Conservation (phyloP, 306 rosid species). For the Vicia villosa region DNA sequence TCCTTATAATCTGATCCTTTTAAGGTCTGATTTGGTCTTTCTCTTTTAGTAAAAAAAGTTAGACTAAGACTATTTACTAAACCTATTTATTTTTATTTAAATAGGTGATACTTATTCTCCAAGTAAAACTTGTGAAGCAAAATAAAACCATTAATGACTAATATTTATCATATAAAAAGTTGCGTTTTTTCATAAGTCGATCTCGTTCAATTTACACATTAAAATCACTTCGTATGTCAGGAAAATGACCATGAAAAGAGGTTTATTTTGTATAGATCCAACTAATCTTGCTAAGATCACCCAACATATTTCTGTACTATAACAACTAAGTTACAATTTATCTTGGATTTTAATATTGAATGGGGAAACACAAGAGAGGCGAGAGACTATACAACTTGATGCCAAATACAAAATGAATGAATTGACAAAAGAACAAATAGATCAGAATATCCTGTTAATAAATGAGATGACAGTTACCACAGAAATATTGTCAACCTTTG, state of each 20-base stretch:
- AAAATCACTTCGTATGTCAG: not conserved
- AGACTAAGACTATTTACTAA: too few relatives aligned
- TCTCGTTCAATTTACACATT: not conserved
- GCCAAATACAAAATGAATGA: conserved; percentile 11
- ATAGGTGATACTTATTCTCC: too few relatives aligned
- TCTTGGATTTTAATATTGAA: not conserved
- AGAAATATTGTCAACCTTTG: conserved; percentile 10
- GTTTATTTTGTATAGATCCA: not conserved
- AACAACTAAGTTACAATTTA: not conserved
- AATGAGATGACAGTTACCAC: conserved; percentile 13
- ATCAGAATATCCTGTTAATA: not conserved
- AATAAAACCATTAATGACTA: not conserved
- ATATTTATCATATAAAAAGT: not conserved
- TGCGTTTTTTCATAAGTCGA: not conserved
- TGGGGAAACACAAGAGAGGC: not conserved
- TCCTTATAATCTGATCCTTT: too few relatives aligned
- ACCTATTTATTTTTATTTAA: too few relatives aligned
- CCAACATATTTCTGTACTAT: not conserved
- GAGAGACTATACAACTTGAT: conserved; percentile 29
- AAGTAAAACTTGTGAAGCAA: too few relatives aligned
- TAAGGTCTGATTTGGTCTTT: too few relatives aligned
- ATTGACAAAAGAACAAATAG: conserved; percentile 21
- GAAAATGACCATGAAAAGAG: not conserved
- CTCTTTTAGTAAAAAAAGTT: too few relatives aligned
- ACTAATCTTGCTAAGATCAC: not conserved